Percentiles rank a stretch among this genome's conserved stretches.
These are phyloP conservation scores for Yamadazyma sp. DNA, from an alignment of 805 yeast genomes.

Conservation along the genomic window DNA sequence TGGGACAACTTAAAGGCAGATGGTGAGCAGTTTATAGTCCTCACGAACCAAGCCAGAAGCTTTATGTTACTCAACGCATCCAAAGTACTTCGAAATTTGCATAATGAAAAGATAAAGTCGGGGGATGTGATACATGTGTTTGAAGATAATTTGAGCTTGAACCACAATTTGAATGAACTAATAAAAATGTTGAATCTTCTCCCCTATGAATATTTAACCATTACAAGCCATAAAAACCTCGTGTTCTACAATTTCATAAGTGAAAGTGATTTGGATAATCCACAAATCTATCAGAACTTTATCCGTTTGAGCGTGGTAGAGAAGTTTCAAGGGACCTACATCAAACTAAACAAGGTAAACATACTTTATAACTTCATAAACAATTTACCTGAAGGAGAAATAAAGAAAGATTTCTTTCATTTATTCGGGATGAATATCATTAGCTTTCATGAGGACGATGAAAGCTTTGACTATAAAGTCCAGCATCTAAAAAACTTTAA, in stretches of 20 bases:
- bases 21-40: constrained; percentile 8
- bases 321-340: constrained; percentile 3
- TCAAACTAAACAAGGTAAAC: constrained; percentile 9
- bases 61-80: constrained; percentile 12
- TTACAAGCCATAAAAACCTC: constrained; percentile 10
- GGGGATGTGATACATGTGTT: constrained; percentile 2
- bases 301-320: constrained; percentile 7
- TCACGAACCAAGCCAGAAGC: constrained; percentile 14
- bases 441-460: constrained; percentile 1
- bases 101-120: neutral
- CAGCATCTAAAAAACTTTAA: constrained; percentile 9
- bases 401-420: constrained; percentile 17
- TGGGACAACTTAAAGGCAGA: constrained; percentile 13
- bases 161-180: constrained; percentile 11
- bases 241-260: constrained; percentile 15
- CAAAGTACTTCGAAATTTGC: constrained; percentile 2
- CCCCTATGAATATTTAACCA: constrained; percentile 16
- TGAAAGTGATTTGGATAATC: constrained; percentile 20
- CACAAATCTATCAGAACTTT: constrained; percentile 17
- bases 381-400: constrained; percentile 16
- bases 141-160: constrained; percentile 8
- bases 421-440: constrained; percentile 18
- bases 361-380: constrained; percentile 12
- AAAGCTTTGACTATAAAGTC: constrained; percentile 9
- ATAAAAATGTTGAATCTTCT: constrained; percentile 11